Base-by-base conservation (phyloP, 23 red algal species). In the Gracilariopsis chorda region DNA sequence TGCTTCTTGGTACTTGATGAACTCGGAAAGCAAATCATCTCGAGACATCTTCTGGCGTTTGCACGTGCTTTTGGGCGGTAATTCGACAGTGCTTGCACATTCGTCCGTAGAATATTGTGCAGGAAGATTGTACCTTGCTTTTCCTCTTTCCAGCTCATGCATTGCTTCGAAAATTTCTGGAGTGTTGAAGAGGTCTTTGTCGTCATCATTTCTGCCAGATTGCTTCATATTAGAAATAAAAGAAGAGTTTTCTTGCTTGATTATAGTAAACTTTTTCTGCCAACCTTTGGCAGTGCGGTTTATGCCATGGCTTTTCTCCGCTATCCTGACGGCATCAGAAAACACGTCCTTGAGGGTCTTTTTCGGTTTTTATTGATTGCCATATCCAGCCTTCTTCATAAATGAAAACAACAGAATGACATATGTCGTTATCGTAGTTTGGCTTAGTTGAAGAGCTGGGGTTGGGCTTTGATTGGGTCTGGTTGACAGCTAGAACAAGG, bases 191-290 rank as follows among this genome's bases (percentile, higher is more conserved):
- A 73, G 29, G n/a, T 14, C 29, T 45, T 35, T 34, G 41, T 73
- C 67, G 12, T 73, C 67, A 4, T 20, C 67, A 21, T 73, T 21
- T 21, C 42, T 6, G 7, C 67, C 67, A 12, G 12, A 48, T 48
- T 7, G 27, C 6, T 14, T 45, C 12, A 73, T 7, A 7, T 73
- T 73, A 6, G 9, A 12, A 21, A 60, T 27, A 60, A 12, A 60
- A 21, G 19, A 7, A 5, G 55, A 60, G 7, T 60, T 27, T 48
- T 73, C 67, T 34, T 73, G 12, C n/a, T 73, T 73, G 29, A 36
- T 73, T 73, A 6, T 73, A 20, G 67, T 73, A 73, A 73, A 73
- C 29, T 73, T 37, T 21, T 73, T 45, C 67, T 73, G 67, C 67
- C 67, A 73, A 12, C 37, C 67, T 21, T 73, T 73, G 67, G 67